Evolutionary conservation across 176 grass and related monocot species (phyloP), one percentile per base, ranked within the genome.

Genomic region (Luzula sylvatica): DNA sequence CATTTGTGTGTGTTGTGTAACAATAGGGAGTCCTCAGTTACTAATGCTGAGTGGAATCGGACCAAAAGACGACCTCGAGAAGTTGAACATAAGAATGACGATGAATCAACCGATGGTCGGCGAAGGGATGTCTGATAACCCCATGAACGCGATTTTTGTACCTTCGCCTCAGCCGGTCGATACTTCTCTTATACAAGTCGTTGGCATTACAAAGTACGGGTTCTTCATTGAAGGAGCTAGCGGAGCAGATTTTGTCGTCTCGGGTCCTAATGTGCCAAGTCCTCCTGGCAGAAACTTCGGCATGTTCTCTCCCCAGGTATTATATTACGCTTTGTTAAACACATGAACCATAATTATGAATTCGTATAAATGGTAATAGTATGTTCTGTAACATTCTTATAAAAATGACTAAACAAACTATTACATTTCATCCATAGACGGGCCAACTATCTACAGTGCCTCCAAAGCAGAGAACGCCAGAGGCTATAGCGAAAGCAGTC

Each of bases 31-130:
- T 65, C 83, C 88, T 25, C 88, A 94, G 50, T 72, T 87, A 42
- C 79, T 94, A 54, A 87, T 94, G 83, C 59, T 94, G 26, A 94
- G 88, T 39, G 76, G 83, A 21, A 64, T 94, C 2, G 88, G 88
- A 2, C 83, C 83, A 53, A 69, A 56, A 38, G 83, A 57, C 18
- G 78, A 87, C 65, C 88, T 94, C 3, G 54, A 53, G 72, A 55
- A 68, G 24, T 74, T 78, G 43, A 74, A 77, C 50, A 29, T 94
- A 43, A 70, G 69, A 44, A 75, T 81, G 41, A 22, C 80, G 18
- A 35, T 87, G 0, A 72, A 94, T 67, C 78, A 87, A 46, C 88
- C 75, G 20, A 71, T 77, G 68, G 79, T 94, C 8, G 88, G 88
- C 50, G 75, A 87, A 25, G 83, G 75, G 29, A 75, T 94, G 29